phyloP scores from a whole-genome alignment of 345 rosid species.

The Eucalyptus decipiens region DNA sequence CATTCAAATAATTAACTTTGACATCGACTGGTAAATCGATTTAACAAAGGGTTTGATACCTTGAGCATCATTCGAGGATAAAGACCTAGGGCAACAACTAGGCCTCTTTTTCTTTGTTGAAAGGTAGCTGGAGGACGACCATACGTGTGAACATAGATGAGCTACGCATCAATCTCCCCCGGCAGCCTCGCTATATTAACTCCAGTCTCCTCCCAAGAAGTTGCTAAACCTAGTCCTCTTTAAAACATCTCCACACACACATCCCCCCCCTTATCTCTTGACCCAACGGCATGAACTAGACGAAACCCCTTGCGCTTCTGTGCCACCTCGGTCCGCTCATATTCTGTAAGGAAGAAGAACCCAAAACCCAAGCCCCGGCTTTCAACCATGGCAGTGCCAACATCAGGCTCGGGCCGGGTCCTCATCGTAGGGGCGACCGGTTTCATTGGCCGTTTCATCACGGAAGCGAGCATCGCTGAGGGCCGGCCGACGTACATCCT shows the following conservation, averaged over 20 bases:
- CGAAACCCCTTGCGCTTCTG: not conserved
- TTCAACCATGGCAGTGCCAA: not conserved
- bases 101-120: not conserved
- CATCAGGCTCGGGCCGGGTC: slow-evolving; percentile 12
- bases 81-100: not conserved
- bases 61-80: not conserved
- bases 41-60: not conserved
- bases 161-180: not conserved
- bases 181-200: not conserved
- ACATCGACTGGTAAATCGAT: not conserved
- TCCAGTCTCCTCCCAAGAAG: not conserved
- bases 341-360: not conserved
- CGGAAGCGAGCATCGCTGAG: slow-evolving; percentile 38
- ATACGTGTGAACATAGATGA: not conserved
- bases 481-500: slow-evolving; percentile 49
- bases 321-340: not conserved
- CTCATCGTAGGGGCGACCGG: slow-evolving; percentile 56
- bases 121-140: not conserved
- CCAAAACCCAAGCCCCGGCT: not conserved
- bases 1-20: not conserved
- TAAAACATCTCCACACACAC: not conserved
- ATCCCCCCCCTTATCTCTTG: not conserved
- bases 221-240: not conserved
- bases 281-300: not conserved
- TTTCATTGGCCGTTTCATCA: slow-evolving; percentile 45